Conservation (phyloP, 139 green algal genomes). For the Desmodesmus armatus region DNA sequence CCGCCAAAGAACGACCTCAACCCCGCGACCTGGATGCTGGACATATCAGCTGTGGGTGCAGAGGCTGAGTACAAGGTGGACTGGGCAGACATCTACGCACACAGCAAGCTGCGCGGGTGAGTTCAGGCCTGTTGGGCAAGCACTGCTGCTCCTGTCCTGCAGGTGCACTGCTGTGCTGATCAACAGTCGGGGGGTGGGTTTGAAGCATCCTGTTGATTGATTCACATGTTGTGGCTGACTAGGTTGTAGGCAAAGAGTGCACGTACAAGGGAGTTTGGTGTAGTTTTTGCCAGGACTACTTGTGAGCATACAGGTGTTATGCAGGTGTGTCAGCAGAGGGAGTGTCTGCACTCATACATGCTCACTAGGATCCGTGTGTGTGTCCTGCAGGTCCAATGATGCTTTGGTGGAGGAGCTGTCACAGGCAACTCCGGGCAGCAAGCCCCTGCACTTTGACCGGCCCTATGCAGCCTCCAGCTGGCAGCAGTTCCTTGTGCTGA, state of each 20-base stretch:
- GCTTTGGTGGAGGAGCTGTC: conserved; percentile 1
- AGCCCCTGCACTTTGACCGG: conserved; percentile 22
- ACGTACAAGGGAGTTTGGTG: too few species aligned
- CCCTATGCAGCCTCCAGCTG: conserved; percentile 11
- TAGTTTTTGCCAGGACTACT: too few species aligned
- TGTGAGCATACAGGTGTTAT: too few species aligned
- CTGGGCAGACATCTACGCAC: conserved; percentile 26
- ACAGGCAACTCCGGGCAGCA: background rate
- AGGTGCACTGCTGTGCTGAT: too few species aligned
- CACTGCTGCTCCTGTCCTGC: too few species aligned
- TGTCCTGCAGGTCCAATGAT: background rate
- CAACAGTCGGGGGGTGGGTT: too few species aligned
- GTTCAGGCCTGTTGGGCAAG: too few species aligned
- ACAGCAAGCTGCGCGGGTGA: conserved; percentile 12
- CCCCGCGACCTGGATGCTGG: conserved; percentile 88
- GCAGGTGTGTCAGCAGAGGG: too few species aligned
- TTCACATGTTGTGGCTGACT: too few species aligned
- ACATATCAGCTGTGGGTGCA: conserved; percentile 46
- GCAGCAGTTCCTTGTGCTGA: conserved; percentile 34
- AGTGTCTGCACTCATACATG: too few species aligned
- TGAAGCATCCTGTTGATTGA: too few species aligned
- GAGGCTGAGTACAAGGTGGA: conserved; percentile 8
- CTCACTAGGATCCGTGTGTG: background rate
- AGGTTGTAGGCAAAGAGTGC: too few species aligned
- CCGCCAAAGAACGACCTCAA: conserved; percentile 58